Conservation (phyloP, 1,139 yeast genomes). For the Yamadazyma spencermartinsiae region DNA sequence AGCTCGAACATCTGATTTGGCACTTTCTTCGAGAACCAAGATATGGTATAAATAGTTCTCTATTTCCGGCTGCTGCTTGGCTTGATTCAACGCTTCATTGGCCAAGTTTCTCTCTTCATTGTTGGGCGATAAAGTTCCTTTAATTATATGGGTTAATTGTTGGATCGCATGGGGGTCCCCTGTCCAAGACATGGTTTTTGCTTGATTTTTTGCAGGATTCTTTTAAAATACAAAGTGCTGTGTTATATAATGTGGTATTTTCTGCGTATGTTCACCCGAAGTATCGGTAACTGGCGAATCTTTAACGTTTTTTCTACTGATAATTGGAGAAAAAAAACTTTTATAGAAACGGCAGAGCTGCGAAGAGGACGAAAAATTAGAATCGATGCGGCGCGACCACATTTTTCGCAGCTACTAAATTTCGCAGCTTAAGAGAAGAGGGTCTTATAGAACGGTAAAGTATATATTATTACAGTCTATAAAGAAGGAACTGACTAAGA, state of each 20-base stretch:
- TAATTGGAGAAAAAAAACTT: not conserved
- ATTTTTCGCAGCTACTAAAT: too few species aligned
- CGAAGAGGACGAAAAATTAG: not conserved
- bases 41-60: constrained; percentile 76
- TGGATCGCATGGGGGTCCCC: constrained; percentile 62
- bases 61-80: constrained; percentile 69
- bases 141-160: constrained; percentile 63
- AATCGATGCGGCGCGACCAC: too few species aligned
- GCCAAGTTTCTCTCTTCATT: constrained; percentile 59
- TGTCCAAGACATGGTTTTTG: constrained; percentile 45
- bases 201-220: not conserved
- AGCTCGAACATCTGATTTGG: constrained; percentile 67
- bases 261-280: too few species aligned
- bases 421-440: not conserved
- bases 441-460: too few species aligned
- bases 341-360: not conserved
- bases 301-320: too few species aligned
- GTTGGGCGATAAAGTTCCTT: constrained; percentile 64
- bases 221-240: too few species aligned
- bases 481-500: not conserved
- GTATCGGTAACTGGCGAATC: too few species aligned
- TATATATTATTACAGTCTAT: constrained; percentile 4
- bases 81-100: constrained; percentile 64
- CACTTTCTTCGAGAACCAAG: constrained; percentile 52
- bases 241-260: too few species aligned